A percentile compares a stretch with the other conserved stretches of the same genome.
Conservation (phyloP, 2,329 filamentous ascomycete species). For the Emydomyces testavorans region DNA sequence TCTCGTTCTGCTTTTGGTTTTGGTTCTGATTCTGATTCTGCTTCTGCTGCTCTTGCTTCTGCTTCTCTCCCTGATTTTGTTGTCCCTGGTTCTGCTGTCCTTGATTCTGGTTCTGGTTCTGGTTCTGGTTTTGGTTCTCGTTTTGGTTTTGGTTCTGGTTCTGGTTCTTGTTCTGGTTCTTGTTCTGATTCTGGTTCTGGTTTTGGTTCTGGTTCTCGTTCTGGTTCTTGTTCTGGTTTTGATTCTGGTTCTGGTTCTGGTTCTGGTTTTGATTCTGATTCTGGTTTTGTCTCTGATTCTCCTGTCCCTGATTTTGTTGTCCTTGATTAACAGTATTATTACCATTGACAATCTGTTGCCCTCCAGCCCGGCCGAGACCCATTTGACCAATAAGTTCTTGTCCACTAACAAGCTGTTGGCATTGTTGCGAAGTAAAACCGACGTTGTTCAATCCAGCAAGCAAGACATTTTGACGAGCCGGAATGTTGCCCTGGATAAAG, state of each 20-base stretch:
- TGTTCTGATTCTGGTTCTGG: too few relatives aligned
- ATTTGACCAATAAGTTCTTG: neutral
- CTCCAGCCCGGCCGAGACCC: neutral
- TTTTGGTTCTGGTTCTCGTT: too few relatives aligned
- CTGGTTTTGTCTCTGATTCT: neutral
- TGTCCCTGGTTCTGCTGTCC: too few relatives aligned
- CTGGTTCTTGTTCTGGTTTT: too few relatives aligned
- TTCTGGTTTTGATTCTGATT: neutral
- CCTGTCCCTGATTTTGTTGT: slow-evolving; percentile 1
- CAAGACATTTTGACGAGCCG: slow-evolving; percentile 3
- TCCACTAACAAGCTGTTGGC: neutral
- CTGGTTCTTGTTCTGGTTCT: too few relatives aligned
- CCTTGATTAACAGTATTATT: neutral
- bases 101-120: too few relatives aligned
- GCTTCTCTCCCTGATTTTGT: too few relatives aligned
- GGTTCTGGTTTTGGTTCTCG: too few relatives aligned
- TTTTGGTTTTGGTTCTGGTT: too few relatives aligned
- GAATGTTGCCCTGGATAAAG: slow-evolving; percentile 12
- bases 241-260: neutral
- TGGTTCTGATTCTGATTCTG: too few relatives aligned
- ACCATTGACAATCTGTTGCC: neutral
- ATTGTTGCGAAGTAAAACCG: slow-evolving; percentile 4
- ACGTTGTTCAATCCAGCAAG: slow-evolving; percentile 6
- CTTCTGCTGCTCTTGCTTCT: too few relatives aligned
- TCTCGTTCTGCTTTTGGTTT: too few relatives aligned